phyloP scores from a whole-genome alignment of 2,329 filamentous ascomycete genomes.

The Cadophora luteo-olivacea region DNA sequence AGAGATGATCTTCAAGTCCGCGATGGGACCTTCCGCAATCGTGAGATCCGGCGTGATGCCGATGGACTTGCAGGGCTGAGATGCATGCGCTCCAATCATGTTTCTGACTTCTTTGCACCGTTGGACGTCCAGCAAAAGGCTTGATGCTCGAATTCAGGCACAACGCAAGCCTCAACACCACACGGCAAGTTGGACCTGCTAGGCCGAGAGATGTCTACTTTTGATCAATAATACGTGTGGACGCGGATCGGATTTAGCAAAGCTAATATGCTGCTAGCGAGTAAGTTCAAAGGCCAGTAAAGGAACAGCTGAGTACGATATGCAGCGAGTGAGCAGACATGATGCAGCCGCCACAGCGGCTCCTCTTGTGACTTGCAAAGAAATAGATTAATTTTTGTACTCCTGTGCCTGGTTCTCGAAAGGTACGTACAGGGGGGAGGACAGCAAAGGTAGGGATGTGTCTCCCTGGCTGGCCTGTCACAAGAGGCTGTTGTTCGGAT shows the following conservation, averaged over 20 bases:
- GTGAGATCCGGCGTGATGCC: background rate
- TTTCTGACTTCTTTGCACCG: background rate
- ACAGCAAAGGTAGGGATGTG: conserved; percentile 1
- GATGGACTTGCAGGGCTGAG: background rate
- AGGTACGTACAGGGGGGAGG: background rate
- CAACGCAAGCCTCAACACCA: background rate
- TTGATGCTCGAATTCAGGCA: conserved; percentile 7
- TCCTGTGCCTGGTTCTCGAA: background rate
- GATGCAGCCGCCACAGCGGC: conserved; percentile 22
- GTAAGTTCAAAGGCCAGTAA: background rate
- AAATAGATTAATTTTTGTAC: background rate
- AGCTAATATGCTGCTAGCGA: background rate
- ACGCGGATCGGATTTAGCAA: background rate
- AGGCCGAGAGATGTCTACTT: conserved; percentile 4
- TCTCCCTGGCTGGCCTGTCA: background rate
- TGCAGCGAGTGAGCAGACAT: too few relatives aligned
- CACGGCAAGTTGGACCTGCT: conserved; percentile 17
- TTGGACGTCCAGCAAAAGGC: background rate
- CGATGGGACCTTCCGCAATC: conserved; percentile 7
- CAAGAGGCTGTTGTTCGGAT: conserved; percentile 20
- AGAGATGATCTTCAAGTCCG: background rate
- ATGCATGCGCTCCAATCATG: conserved; percentile 10
- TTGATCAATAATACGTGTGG: background rate
- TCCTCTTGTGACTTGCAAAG: conserved; percentile 29
- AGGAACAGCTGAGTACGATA: too few relatives aligned